These are phyloP conservation scores for Hypholoma fasciculare DNA, from an alignment of 768 basidiomycete genomes.

Conservation along the genomic window DNA sequence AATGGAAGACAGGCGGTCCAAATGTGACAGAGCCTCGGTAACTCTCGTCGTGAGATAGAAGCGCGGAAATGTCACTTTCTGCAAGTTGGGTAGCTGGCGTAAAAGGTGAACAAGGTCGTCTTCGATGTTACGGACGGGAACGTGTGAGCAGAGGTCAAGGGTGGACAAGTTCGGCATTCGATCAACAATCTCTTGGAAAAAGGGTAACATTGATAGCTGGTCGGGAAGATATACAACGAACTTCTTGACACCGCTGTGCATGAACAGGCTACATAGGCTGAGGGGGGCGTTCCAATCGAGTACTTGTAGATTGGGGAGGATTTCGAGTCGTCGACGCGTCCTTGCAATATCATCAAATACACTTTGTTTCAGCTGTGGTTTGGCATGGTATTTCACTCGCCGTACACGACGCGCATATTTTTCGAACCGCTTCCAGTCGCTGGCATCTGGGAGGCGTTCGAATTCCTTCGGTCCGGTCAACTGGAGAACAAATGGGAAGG, in stretches of 20 bases:
- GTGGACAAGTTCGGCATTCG: slow-evolving; percentile 52
- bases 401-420: slow-evolving; percentile 55
- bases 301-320: slow-evolving; percentile 55
- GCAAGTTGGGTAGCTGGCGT: slow-evolving; percentile 40
- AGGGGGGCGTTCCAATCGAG: slow-evolving; percentile 45
- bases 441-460: slow-evolving; percentile 37
- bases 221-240: slow-evolving; percentile 29
- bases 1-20: slow-evolving; percentile 42
- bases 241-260: slow-evolving; percentile 50
- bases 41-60: slow-evolving; percentile 49
- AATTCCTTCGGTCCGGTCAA: slow-evolving; percentile 34
- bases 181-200: slow-evolving; percentile 38
- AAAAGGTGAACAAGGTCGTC: slow-evolving; percentile 38
- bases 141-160: slow-evolving; percentile 45
- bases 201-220: slow-evolving; percentile 17
- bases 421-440: slow-evolving; percentile 57
- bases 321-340: slow-evolving; percentile 49
- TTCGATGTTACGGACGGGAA: slow-evolving; percentile 43
- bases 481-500: not conserved
- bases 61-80: slow-evolving; percentile 49
- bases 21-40: slow-evolving; percentile 44
- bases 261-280: slow-evolving; percentile 47
- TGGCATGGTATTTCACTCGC: slow-evolving; percentile 24
- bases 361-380: slow-evolving; percentile 19
- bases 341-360: slow-evolving; percentile 58